Evolutionary conservation across 2,329 filamentous ascomycete species (phyloP), one percentile per base, ranked within the genome.

Genomic region (Aspergillus puulaauensis): DNA sequence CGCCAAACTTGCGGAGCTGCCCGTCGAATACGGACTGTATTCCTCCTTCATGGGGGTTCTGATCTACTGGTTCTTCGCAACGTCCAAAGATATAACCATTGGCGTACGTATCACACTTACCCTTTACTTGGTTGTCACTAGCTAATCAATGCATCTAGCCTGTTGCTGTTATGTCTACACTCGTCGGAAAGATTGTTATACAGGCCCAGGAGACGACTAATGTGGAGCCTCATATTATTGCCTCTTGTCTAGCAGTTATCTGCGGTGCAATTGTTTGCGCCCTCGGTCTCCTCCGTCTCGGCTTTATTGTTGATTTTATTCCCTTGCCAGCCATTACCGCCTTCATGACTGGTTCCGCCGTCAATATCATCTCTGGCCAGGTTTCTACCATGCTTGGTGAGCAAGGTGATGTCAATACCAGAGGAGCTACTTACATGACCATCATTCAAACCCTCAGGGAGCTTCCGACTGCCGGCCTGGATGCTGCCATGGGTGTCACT

Each of bases 41-140:
- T 95, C 93, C 0, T 97, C 93, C 0, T 98, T 99, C 71, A 95
- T 97, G 83, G 95, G 93, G 51, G 93, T 96, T 15, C 74, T 96
- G 61, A 82, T 96, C 60, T 99, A 99, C 77, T 98, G 93, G 93
- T 90, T 97, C 71, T 98, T 98, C 70, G 95, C 93, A 35, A 99
- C 95, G 0, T 97, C 93, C 14, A 99, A 98, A 73, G 93, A 99
- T 74, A 98, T 99, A 70, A 97, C 93, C 9, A 98, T 98, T 56
- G 93, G 93, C 15, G 89, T 90, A 81, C 77, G 87, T 83, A 39
- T 27, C 11, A n/a, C 7, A 41, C 8, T 48, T 40, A 7, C 31
- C 21, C 43, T 43, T 12, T 35, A 4, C 9, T 15, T 6, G 7
- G 43, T 35, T 54, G 52, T 2, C 15, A 7, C 2, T 54, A 53